Conservation (phyloP, 2,329 filamentous ascomycete species). For the Elsinoe australis region DNA sequence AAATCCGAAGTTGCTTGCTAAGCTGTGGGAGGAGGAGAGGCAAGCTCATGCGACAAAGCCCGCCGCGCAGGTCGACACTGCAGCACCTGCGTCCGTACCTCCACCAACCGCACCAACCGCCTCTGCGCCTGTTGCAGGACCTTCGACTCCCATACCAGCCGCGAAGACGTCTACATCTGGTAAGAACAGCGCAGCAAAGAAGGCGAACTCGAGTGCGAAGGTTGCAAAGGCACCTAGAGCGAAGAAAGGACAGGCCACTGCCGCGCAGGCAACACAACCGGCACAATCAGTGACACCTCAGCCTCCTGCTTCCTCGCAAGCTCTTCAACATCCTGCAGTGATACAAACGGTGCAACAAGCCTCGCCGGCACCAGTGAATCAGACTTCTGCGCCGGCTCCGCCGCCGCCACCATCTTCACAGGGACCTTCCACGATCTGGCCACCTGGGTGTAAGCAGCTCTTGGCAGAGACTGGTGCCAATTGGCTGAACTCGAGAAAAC, state of each 20-base stretch:
- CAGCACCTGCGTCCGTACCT: constrained; percentile 2
- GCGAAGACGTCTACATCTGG: not conserved
- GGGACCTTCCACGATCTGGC: constrained; percentile 35
- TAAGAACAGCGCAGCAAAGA: not conserved
- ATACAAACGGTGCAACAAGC: not conserved
- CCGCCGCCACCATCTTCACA: not conserved
- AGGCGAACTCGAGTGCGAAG: constrained; percentile 5
- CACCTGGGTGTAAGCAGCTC: constrained; percentile 42
- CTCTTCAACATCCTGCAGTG: not conserved
- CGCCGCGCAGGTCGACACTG: not conserved
- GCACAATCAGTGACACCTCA: not conserved
- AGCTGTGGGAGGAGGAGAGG: constrained; percentile 50
- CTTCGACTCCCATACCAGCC: not conserved
- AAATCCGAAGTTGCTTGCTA: constrained; percentile 48
- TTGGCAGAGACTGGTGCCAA: constrained; percentile 44
- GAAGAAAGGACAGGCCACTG: not conserved
- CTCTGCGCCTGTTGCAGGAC: not conserved
- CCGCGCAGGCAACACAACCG: not conserved
- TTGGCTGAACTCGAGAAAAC: constrained; percentile 38
- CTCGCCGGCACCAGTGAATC: not conserved
- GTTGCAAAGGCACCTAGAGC: not conserved
- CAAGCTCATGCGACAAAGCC: constrained; percentile 28
- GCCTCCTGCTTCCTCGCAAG: too few relatives aligned
- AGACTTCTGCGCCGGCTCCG: not conserved
- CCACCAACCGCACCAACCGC: not conserved